Evolutionary conservation across 345 rosid genomes (phyloP).

Genomic region (Dimocarpus longan): DNA sequence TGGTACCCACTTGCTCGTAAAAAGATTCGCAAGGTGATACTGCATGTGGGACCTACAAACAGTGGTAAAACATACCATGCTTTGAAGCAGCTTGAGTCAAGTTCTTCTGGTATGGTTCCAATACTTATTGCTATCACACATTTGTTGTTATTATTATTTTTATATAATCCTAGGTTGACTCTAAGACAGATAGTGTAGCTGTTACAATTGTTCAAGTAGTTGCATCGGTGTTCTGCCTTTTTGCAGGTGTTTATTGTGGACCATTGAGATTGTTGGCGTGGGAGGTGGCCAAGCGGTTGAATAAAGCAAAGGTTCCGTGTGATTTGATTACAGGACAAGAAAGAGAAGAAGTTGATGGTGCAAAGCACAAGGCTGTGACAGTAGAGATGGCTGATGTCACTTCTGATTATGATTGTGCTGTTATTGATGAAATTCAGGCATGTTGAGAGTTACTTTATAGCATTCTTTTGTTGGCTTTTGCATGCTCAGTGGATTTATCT

Average conservation of each 20-base stretch:
- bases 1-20: conserved; percentile 89
- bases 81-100: conserved; percentile 67
- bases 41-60: conserved; percentile 94
- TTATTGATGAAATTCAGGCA: conserved; percentile 93
- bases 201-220: not conserved
- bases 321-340: conserved; percentile 94
- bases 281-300: conserved; percentile 90
- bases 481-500: not conserved
- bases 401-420: conserved; percentile 70
- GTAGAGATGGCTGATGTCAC: conserved; percentile 94
- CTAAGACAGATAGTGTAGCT: not conserved
- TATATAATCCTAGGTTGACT: not conserved
- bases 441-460: conserved; percentile 3
- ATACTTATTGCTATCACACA: conserved; percentile 7
- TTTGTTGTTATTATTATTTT: not conserved
- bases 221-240: conserved; percentile 14
- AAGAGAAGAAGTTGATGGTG: conserved; percentile 81
- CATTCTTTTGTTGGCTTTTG: not conserved
- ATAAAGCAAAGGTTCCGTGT: conserved; percentile 85
- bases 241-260: conserved; percentile 90
- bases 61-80: conserved; percentile 93
- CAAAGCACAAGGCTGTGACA: conserved; percentile 86
- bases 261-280: conserved; percentile 94
- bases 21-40: conserved; percentile 73
- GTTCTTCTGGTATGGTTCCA: conserved; percentile 70